phyloP scores from a whole-genome alignment of 106 monocot species.

The Allium fistulosum region DNA sequence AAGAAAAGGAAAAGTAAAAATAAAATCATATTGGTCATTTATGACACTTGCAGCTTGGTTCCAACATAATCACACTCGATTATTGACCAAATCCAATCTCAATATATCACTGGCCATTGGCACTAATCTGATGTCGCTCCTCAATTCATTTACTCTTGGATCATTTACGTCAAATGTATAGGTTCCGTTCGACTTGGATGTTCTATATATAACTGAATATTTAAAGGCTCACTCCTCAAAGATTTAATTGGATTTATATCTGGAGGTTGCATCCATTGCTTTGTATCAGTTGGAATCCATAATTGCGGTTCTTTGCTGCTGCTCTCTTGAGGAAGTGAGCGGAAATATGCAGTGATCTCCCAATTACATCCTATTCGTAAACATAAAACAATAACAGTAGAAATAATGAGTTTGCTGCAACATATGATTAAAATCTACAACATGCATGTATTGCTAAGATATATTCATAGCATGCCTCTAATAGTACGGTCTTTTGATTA shows the following conservation, averaged over 20 bases:
- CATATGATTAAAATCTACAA: too few relatives aligned
- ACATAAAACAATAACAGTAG: neutral
- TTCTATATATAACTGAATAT: constrained; percentile 87
- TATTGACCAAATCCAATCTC: too few relatives aligned
- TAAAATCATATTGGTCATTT: too few relatives aligned
- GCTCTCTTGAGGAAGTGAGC: constrained; percentile 43
- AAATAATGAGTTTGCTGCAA: too few relatives aligned
- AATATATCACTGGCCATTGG: too few relatives aligned
- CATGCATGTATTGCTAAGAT: too few relatives aligned
- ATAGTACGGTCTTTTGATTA: neutral
- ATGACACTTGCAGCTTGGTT: too few relatives aligned
- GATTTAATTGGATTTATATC: constrained; percentile 93
- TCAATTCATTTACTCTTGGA: too few relatives aligned
- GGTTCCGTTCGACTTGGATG: constrained; percentile 68
- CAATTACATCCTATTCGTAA: constrained; percentile 47
- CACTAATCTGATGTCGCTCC: too few relatives aligned
- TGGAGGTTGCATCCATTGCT: constrained; percentile 76
- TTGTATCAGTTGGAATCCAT: constrained; percentile 93
- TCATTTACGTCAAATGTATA: neutral
- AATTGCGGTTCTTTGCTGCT: constrained; percentile 31
- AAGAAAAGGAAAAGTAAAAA: too few relatives aligned
- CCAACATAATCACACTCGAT: too few relatives aligned
- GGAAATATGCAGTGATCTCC: constrained; percentile 86
- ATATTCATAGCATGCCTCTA: too few relatives aligned
- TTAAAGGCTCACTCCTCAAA: constrained; percentile 73